phyloP scores from a whole-genome alignment of 768 basidiomycete species.

The Kwoniella dendrophila region DNA sequence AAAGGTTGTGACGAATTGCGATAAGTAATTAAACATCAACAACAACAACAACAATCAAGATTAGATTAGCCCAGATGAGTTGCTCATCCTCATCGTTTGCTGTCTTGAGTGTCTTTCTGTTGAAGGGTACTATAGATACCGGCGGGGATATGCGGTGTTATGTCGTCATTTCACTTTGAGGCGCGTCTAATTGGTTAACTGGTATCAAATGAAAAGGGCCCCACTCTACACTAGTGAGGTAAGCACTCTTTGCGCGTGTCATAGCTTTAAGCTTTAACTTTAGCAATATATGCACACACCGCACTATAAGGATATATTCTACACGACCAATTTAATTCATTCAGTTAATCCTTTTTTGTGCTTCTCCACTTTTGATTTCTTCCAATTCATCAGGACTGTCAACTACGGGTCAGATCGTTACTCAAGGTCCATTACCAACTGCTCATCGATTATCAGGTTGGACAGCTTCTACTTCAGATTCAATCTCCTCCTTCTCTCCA shows the following conservation, averaged over 20 bases:
- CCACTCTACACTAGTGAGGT: neutral
- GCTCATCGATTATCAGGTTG: too few relatives aligned
- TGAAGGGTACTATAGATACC: neutral
- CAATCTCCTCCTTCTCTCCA: neutral
- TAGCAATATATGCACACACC: neutral
- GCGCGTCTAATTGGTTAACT: constrained; percentile 19
- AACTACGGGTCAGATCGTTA: too few relatives aligned
- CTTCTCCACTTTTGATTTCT: neutral
- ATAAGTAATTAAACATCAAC: neutral
- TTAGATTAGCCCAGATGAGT: neutral
- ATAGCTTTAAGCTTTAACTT: neutral
- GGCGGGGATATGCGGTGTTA: constrained; percentile 16
- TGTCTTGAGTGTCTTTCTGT: neutral
- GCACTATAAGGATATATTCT: neutral
- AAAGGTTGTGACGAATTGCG: neutral
- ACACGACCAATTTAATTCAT: neutral
- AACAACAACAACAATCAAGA: neutral
- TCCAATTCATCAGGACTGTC: neutral
- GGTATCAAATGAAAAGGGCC: constrained; percentile 5
- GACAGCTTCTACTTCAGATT: too few relatives aligned
- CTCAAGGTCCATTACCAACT: too few relatives aligned
- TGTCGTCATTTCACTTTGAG: constrained; percentile 19
- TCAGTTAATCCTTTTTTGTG: neutral
- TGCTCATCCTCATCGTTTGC: neutral
- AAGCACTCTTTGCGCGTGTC: neutral